Percentiles rank a stretch among this genome's conserved stretches.
Conservation (phyloP, 345 rosid species). For the Xanthoceras sorbifolium region DNA sequence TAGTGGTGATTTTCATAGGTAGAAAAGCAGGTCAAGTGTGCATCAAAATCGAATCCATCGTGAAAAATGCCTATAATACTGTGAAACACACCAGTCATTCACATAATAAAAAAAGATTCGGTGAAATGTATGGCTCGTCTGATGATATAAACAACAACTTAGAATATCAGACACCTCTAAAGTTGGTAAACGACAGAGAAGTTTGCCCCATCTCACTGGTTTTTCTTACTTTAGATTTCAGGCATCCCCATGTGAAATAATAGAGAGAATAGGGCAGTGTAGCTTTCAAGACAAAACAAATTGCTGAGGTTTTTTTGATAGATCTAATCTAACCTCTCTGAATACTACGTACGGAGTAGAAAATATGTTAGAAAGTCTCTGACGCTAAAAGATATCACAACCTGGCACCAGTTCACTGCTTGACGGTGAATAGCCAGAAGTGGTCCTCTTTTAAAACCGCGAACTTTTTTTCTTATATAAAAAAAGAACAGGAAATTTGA, state of each 20-base stretch:
- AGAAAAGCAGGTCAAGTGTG: neutral
- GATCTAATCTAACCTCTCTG: neutral
- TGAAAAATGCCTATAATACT: neutral
- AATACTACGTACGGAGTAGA: neutral
- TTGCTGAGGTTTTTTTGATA: neutral
- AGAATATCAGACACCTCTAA: neutral
- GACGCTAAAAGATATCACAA: neutral
- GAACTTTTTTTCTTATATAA: too few species aligned
- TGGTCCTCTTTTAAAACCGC: neutral
- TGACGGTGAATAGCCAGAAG: neutral
- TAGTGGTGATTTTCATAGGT: too few species aligned
- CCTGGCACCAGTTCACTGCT: neutral
- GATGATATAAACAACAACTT: neutral
- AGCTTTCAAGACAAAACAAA: too few species aligned
- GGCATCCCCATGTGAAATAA: neutral
- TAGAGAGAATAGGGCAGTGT: neutral
- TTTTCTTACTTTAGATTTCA: neutral
- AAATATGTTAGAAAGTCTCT: neutral
- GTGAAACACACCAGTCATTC: too few species aligned
- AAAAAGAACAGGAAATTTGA: too few species aligned
- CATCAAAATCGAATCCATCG: neutral
- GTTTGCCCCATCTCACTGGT: neutral
- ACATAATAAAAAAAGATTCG: neutral
- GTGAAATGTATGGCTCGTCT: neutral
- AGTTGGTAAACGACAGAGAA: constrained; percentile 13